Base-by-base conservation (phyloP, 164 flowering plant species). In the Sextonia rubra region DNA sequence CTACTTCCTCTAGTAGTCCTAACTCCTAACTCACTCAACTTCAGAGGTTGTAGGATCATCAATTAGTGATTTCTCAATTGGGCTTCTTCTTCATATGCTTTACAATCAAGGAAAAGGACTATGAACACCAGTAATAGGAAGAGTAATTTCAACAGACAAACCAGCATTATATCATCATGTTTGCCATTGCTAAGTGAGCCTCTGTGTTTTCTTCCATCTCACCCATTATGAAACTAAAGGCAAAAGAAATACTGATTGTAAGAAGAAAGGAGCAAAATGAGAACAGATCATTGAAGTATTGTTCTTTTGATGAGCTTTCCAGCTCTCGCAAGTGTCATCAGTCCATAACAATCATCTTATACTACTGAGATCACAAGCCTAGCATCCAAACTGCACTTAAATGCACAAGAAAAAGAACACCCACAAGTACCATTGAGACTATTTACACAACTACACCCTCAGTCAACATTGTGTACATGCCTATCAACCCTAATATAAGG, bases 361-460 rank as follows among this genome's bases (percentile, higher is more conserved):
- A 72, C 30, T 1, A 73, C 62, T 2, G 81, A 75, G 25, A 74
- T 62, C 55, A 77, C 76, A n/a, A 77, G 44, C n/a, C 74, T 63
- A 80, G 30, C 14, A 48, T 62, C 71, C 49, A 76, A 26, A 76
- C 27, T 20, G 71, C 4, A 24, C 49, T 67, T n/a, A 74, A 60
- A 64, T 73, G 66, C 2, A 73, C 27, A 26, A 47, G 26, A 9
- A 68, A 26, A 8, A 64, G 32, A 24, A 22, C 14, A 23, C 32
- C 58, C 17, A 70, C 22, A 44, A 75, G 25, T 12, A 11, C 7
- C 18, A 70, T 26, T 1, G 32, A 11, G 1, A 58, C 18, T 12
- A 12, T 23, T 17, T 4, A 56, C 8, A 15, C 73, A 56, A 58
- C 25, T 18, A 70, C 8, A 11, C 27, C 64, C 14, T 29, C 1